Evolutionary conservation across 1,284 basidiomycete genomes (phyloP).

Genomic region (Sparassis latifolia): DNA sequence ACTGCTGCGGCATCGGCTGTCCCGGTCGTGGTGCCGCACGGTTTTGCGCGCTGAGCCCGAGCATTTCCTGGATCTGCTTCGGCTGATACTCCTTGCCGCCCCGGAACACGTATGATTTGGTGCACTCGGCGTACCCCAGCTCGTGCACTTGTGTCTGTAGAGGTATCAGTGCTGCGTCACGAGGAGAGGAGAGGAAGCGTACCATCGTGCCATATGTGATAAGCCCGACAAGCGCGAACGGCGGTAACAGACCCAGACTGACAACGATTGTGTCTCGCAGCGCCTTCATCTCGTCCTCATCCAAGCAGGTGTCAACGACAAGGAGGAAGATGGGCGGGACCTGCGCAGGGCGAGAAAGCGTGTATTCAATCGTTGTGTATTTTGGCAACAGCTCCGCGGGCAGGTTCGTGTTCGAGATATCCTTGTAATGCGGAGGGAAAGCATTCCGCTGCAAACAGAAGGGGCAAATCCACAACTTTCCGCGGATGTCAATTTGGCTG

Average conservation of each 20-base stretch:
- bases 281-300: constrained; percentile 94
- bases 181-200: constrained; percentile 3
- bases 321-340: constrained; percentile 96
- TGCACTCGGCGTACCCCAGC: constrained; percentile 93
- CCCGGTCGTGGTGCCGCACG: constrained; percentile 80
- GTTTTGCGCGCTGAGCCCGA: constrained; percentile 76
- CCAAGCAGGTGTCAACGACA: constrained; percentile 96
- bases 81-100: constrained; percentile 98
- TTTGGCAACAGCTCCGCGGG: constrained; percentile 95
- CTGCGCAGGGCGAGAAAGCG: constrained; percentile 84
- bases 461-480: constrained; percentile 99
- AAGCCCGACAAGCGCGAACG: constrained; percentile 90
- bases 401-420: constrained; percentile 95
- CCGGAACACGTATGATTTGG: constrained; percentile 98
- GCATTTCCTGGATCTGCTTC: constrained; percentile 99
- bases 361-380: constrained; percentile 99
- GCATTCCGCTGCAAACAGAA: constrained; percentile 97
- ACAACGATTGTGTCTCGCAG: constrained; percentile 90
- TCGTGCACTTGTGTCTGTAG: constrained; percentile 94
- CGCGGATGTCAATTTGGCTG: constrained; percentile 97
- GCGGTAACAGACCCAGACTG: constrained; percentile 88
- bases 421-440: constrained; percentile 98
- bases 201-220: constrained; percentile 98
- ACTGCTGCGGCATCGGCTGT: constrained; percentile 80
- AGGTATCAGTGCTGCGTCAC: not conserved